Conservation (phyloP, 352 stramenopile genomes). For the Pythium monospermum region DNA sequence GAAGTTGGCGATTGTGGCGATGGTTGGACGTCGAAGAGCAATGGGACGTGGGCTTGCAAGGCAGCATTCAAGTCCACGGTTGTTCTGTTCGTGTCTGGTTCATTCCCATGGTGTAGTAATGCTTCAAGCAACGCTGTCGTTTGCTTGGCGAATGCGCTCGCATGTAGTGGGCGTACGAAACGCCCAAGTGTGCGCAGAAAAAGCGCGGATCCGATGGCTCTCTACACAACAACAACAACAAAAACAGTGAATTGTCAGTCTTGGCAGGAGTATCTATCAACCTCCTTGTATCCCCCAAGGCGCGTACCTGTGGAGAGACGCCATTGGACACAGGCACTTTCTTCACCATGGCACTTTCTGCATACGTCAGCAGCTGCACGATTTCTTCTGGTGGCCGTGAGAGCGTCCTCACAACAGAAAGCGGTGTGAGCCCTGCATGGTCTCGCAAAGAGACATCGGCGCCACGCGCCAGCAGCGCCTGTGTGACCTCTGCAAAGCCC, state of each 20-base stretch:
- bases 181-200: conserved; percentile 12
- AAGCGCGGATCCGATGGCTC: conserved; percentile 15
- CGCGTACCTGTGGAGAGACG: too few species aligned
- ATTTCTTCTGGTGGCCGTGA: conserved; percentile 60
- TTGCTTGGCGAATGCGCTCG: conserved; percentile 7
- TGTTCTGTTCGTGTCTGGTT: conserved; percentile 23
- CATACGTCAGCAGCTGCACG: conserved; percentile 47
- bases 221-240: conserved; percentile 5
- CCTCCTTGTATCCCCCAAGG: too few species aligned
- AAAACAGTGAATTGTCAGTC: not conserved
- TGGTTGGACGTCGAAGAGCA: conserved; percentile 37
- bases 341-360: too few species aligned
- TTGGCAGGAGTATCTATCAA: not conserved
- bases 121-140: not conserved
- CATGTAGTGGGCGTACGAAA: conserved; percentile 8
- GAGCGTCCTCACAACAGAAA: conserved; percentile 62
- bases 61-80: conserved; percentile 37
- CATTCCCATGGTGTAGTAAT: conserved; percentile 5
- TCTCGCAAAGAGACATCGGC: conserved; percentile 43
- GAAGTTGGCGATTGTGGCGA: not conserved
- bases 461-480: conserved; percentile 43
- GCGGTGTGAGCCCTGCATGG: conserved; percentile 54
- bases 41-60: conserved; percentile 30
- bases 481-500: conserved; percentile 55
- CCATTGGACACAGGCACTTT: too few species aligned